These are phyloP conservation scores for Termitomyces sp. DNA, from an alignment of 768 basidiomycete genomes.

Conservation along the genomic window DNA sequence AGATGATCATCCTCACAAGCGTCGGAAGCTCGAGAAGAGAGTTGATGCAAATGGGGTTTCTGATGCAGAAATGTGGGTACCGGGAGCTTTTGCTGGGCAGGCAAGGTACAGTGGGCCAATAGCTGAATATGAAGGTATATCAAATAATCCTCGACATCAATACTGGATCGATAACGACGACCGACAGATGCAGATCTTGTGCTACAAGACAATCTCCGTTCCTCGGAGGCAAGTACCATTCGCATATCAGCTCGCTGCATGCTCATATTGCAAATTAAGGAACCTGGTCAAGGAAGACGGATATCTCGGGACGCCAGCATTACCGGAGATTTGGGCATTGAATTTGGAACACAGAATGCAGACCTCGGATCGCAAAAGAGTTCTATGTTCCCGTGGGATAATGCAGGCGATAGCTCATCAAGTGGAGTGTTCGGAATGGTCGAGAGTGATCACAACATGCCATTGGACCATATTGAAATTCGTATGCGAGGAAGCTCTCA, in stretches of 20 bases:
- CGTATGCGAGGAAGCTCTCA: constrained; percentile 47
- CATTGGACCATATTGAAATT: constrained; percentile 48
- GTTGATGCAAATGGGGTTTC: neutral
- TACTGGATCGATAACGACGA: neutral
- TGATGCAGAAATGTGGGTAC: neutral
- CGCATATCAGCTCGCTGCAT: neutral
- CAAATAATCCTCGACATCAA: neutral
- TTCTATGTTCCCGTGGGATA: constrained; percentile 80
- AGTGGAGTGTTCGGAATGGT: constrained; percentile 35
- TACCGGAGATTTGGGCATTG: constrained; percentile 45
- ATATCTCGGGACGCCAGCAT: constrained; percentile 52
- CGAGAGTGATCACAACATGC: constrained; percentile 37
- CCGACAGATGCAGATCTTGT: neutral
- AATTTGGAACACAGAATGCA: constrained; percentile 30
- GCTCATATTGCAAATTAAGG: constrained; percentile 32
- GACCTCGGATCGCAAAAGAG: constrained; percentile 56
- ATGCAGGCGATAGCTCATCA: constrained; percentile 64
- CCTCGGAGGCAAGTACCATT: constrained; percentile 50
- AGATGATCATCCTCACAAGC: constrained; percentile 38
- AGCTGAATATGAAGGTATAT: neutral
- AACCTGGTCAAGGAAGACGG: constrained; percentile 83
- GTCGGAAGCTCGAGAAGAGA: constrained; percentile 30
- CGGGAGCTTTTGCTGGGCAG: neutral
- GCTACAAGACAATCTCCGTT: constrained; percentile 22
- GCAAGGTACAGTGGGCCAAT: neutral